Evolutionary conservation across 257 asterid species (phyloP).

Genomic region (Coffea eugenioides): DNA sequence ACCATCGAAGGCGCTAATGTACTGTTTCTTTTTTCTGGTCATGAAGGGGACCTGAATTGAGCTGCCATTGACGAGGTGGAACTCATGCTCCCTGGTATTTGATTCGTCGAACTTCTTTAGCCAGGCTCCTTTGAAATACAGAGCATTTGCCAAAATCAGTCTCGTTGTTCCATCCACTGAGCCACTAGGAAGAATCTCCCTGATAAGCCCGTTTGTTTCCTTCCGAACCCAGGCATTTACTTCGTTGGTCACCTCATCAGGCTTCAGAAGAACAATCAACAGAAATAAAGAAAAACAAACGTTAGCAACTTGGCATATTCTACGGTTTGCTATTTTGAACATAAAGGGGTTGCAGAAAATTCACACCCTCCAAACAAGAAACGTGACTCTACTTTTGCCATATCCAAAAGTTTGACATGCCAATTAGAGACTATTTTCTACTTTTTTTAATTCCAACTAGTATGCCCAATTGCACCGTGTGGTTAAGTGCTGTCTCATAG

Average conservation of each 20-base stretch:
- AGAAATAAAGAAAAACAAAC: not conserved
- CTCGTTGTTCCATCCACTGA: slow-evolving; percentile 23
- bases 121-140: slow-evolving; percentile 43
- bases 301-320: not conserved
- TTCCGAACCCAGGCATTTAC: slow-evolving; percentile 43
- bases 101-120: slow-evolving; percentile 31
- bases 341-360: no score
- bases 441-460: no score
- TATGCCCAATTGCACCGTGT: no score
- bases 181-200: slow-evolving; percentile 36
- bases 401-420: no score
- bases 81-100: slow-evolving; percentile 22
- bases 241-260: slow-evolving; percentile 30
- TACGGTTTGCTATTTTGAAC: no score
- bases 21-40: slow-evolving; percentile 30
- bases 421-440: no score
- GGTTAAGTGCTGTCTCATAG: no score
- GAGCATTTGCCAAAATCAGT: slow-evolving; percentile 39
- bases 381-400: no score
- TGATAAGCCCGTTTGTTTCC: slow-evolving; percentile 36
- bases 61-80: slow-evolving; percentile 35
- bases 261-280: slow-evolving; percentile 13
- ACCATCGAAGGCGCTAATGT: slow-evolving; percentile 20
- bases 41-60: slow-evolving; percentile 35
- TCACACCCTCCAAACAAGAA: no score